These are phyloP conservation scores for Exutisphaerella laricina DNA, from an alignment of 2,329 filamentous ascomycete genomes.

Conservation along the genomic window DNA sequence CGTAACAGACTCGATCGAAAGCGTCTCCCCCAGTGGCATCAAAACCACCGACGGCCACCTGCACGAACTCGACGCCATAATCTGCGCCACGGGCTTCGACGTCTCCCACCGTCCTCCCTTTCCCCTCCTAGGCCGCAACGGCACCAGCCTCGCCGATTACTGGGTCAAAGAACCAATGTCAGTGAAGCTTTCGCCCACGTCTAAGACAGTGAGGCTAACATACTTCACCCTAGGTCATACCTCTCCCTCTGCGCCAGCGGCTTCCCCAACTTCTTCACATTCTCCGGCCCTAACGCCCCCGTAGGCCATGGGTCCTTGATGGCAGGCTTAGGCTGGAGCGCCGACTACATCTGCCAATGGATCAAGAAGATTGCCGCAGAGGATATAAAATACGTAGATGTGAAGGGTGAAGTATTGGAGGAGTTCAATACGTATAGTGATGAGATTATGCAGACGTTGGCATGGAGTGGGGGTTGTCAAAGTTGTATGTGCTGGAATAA, in stretches of 20 bases:
- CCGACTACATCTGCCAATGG: constrained; percentile 30
- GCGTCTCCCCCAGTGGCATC: constrained; percentile 25
- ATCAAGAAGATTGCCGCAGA: constrained; percentile 28
- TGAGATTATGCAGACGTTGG: constrained; percentile 30
- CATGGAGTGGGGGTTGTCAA: constrained; percentile 30
- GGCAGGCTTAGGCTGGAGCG: constrained; percentile 23
- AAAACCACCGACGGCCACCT: constrained; percentile 19
- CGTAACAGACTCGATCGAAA: constrained; percentile 24
- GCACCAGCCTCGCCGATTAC: constrained; percentile 18
- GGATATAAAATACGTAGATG: constrained; percentile 26
- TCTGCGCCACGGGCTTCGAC: constrained; percentile 38
- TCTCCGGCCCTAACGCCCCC: constrained; percentile 22
- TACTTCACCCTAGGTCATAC: no score
- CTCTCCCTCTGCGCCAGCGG: constrained; percentile 22
- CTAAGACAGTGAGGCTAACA: no score
- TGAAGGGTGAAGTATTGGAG: constrained; percentile 26
- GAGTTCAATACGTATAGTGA: constrained; percentile 30
- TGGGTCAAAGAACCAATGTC: constrained; percentile 23
- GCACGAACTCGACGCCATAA: constrained; percentile 16
- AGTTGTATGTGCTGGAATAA: no score
- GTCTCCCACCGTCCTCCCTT: constrained; percentile 34
- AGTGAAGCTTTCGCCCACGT: no score
- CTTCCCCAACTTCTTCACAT: constrained; percentile 27
- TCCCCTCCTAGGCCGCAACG: constrained; percentile 35
- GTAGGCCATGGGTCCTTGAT: constrained; percentile 27